phyloP scores from a whole-genome alignment of 2,329 filamentous ascomycete genomes.

The Colletotrichum agaves region DNA sequence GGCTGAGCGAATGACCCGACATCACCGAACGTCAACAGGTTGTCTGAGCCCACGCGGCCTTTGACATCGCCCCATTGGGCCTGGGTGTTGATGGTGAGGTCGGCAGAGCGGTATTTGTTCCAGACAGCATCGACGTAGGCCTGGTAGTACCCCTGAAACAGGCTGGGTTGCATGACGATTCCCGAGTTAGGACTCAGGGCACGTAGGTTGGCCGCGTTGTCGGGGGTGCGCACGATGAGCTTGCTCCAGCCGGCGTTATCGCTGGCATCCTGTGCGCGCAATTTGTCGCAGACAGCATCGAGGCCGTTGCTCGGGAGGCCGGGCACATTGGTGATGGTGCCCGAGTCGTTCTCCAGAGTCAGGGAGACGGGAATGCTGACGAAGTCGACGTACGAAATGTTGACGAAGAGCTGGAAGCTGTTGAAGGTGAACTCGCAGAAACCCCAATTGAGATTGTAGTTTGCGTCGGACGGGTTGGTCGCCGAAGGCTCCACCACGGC shows the following conservation, averaged over 20 bases:
- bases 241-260: constrained; percentile 64
- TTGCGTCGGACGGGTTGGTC: constrained; percentile 72
- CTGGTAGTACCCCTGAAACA: constrained; percentile 63
- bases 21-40: constrained; percentile 52
- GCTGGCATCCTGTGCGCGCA: constrained; percentile 56
- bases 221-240: constrained; percentile 57
- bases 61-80: constrained; percentile 59
- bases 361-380: constrained; percentile 72
- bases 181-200: constrained; percentile 65
- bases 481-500: constrained; percentile 80
- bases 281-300: constrained; percentile 53
- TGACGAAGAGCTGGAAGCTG: constrained; percentile 68
- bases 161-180: constrained; percentile 52
- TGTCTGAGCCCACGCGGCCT: constrained; percentile 53
- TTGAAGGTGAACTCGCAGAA: constrained; percentile 79
- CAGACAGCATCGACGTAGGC: constrained; percentile 63
- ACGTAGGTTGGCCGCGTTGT: constrained; percentile 55
- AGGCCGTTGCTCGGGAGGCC: constrained; percentile 61
- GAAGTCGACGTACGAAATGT: constrained; percentile 82
- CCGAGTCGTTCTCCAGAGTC: constrained; percentile 59
- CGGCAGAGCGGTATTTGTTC: constrained; percentile 56
- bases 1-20: constrained; percentile 58
- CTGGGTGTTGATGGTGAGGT: constrained; percentile 66
- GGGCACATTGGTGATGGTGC: constrained; percentile 56
- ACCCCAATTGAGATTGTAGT: constrained; percentile 70